Base-by-base conservation (phyloP, 1,139 yeast genomes). In the Yarrowia galli region DNA sequence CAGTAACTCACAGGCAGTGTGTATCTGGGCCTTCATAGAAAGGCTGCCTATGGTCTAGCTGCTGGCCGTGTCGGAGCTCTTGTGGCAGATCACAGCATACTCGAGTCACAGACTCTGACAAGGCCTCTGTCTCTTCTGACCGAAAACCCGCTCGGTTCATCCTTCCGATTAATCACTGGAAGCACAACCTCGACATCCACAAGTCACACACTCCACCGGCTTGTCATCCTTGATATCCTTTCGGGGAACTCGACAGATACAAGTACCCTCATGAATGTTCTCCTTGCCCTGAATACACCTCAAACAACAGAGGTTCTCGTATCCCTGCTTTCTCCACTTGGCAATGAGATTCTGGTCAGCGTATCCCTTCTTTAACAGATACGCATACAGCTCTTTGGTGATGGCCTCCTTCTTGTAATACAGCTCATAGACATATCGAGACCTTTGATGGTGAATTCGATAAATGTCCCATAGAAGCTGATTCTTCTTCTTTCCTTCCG, bases 171-270 rank as follows among this genome's bases (percentile, higher is more conserved):
- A 90, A 75, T 90, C 96, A n/a, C 87, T 83, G 72, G 95, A 89
- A 1, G 97, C 87, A 76, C 98, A 92, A 2, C 97, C 97, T 70
- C 85, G 81, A 74, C 98, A 92, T 0, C 98, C 98, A 80, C 98
- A 92, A 46, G 90, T 91, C 10, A 89, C 83, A 76, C 98, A 92
- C 72, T 88, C 87, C 13, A 86, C 81, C 9, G 75, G 71, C 64
- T 75, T 74, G 12, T 71, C 68, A 46, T 72, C 73, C 78, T 22
- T 80, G 64, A 80, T 71, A 58, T 75, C 82, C 3, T 84, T 82
- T 72, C 87, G 84, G 0, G 98, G 97, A 1, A 92, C 97, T 68
- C 98, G 80, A 74, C 98, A 92, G 23, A 92, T 86, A 78, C 98
- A 92, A 0, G 93, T 83, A 7, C 86, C 84, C 13, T 87, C 88